Evolutionary conservation across 352 stramenopile species (phyloP).

Genomic region (Pythium phragmiticola): DNA sequence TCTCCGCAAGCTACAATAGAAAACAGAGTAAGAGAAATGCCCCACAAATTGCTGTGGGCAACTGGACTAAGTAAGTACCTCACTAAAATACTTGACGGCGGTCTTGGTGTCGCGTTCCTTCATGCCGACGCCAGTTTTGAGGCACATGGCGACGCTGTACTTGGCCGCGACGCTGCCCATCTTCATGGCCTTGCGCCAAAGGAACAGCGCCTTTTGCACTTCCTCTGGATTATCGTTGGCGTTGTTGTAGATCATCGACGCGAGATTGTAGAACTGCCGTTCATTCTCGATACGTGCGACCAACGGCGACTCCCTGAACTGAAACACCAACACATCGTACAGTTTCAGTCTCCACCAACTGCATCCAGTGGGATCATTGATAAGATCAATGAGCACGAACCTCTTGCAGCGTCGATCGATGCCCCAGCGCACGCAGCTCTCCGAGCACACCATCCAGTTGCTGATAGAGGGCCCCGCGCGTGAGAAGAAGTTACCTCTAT

Average conservation of each 20-base stretch:
- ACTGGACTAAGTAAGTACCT: constrained; percentile 34
- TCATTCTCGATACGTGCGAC: constrained; percentile 52
- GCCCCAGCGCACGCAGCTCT: constrained; percentile 55
- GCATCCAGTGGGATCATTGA: not conserved
- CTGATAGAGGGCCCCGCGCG: constrained; percentile 19
- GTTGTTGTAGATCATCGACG: constrained; percentile 87
- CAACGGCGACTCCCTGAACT: constrained; percentile 71
- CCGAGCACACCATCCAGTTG: constrained; percentile 58
- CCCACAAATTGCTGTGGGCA: not conserved
- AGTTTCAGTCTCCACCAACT: not conserved
- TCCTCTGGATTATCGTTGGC: constrained; percentile 52
- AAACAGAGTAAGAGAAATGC: not conserved
- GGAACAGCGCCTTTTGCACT: constrained; percentile 67
- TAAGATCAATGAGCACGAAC: not conserved
- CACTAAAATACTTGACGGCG: constrained; percentile 69
- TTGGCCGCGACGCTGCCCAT: constrained; percentile 82
- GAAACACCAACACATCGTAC: not conserved
- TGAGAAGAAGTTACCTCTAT: not conserved
- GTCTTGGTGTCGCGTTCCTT: constrained; percentile 49
- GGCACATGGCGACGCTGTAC: constrained; percentile 81
- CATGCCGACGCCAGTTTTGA: constrained; percentile 81
- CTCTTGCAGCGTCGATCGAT: constrained; percentile 54
- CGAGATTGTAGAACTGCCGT: constrained; percentile 66
- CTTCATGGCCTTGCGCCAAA: constrained; percentile 84
- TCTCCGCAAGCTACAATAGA: constrained; percentile 35